These are phyloP conservation scores for Amanita polypyramis DNA, from an alignment of 768 basidiomycete species.

Conservation along the genomic window DNA sequence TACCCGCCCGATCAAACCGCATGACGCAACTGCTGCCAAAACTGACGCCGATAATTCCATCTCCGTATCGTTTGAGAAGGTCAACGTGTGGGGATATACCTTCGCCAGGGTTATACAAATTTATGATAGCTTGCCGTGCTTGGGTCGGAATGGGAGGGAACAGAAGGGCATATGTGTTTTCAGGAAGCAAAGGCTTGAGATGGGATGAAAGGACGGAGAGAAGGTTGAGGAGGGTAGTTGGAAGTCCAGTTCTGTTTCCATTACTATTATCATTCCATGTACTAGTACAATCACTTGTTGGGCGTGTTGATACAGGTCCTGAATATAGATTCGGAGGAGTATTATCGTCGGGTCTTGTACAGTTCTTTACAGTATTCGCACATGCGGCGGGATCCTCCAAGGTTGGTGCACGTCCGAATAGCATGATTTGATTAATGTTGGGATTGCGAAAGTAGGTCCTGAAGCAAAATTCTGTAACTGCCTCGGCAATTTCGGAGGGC, in stretches of 20 bases:
- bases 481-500: conserved; percentile 38
- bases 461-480: conserved; percentile 41
- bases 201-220: conserved; percentile 38
- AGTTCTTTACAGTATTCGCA: background rate
- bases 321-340: conserved; percentile 8
- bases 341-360: conserved; percentile 2
- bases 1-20: conserved; percentile 39
- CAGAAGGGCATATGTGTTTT: conserved; percentile 39
- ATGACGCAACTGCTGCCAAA: conserved; percentile 74
- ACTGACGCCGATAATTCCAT: conserved; percentile 86
- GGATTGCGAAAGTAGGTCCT: conserved; percentile 40
- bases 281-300: background rate
- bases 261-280: background rate
- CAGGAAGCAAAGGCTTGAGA: conserved; percentile 40
- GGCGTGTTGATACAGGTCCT: background rate
- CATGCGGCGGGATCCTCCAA: background rate
- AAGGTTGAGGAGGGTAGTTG: conserved; percentile 42
- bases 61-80: conserved; percentile 71
- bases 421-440: conserved; percentile 73
- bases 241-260: conserved; percentile 33
- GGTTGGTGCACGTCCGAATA: conserved; percentile 47
- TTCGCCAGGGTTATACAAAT: conserved; percentile 81
- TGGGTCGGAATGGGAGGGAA: conserved; percentile 39
- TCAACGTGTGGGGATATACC: conserved; percentile 89
- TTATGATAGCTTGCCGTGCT: conserved; percentile 82